Percentiles rank a stretch among this genome's conserved stretches.
Conservation (phyloP, 164 flowering plant species). For the Tetracentron sinense region DNA sequence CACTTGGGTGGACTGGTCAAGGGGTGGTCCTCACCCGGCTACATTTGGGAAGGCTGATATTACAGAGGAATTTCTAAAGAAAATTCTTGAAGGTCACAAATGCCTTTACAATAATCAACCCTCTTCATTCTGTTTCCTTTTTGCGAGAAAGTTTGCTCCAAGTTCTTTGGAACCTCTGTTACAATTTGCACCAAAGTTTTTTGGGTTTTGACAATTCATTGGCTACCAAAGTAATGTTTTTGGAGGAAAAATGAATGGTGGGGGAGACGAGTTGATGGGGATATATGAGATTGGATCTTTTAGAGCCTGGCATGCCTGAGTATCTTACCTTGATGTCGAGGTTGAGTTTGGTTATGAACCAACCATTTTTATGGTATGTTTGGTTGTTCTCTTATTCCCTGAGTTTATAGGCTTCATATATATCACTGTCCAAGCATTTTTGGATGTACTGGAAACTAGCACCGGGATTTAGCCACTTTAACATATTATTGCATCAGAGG, state of each 20-base stretch:
- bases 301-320: too few relatives aligned
- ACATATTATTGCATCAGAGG: too few relatives aligned
- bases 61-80: conserved; percentile 28
- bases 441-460: too few relatives aligned
- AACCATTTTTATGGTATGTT: too few relatives aligned
- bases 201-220: conserved; percentile 22
- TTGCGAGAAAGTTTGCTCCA: conserved; percentile 48
- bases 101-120: conserved; percentile 29
- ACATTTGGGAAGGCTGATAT: conserved; percentile 37
- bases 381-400: too few relatives aligned
- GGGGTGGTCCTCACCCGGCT: conserved; percentile 49
- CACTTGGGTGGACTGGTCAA: conserved; percentile 54
- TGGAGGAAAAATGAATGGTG: not conserved
- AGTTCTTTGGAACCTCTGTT: conserved; percentile 37
- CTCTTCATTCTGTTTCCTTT: conserved; percentile 33
- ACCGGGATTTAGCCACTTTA: too few relatives aligned
- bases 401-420: too few relatives aligned
- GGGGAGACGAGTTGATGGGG: too few relatives aligned
- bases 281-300: too few relatives aligned
- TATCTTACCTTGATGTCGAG: too few relatives aligned
- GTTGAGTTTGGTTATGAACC: too few relatives aligned
- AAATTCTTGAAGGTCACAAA: conserved; percentile 8
- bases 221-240: not conserved
- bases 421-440: too few relatives aligned
- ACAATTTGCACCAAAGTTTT: conserved; percentile 15